A percentile compares a stretch with the other conserved stretches of the same genome.
Evolutionary conservation across 2,329 filamentous ascomycete genomes (phyloP).

Genomic region (Cytospora chrysosperma): DNA sequence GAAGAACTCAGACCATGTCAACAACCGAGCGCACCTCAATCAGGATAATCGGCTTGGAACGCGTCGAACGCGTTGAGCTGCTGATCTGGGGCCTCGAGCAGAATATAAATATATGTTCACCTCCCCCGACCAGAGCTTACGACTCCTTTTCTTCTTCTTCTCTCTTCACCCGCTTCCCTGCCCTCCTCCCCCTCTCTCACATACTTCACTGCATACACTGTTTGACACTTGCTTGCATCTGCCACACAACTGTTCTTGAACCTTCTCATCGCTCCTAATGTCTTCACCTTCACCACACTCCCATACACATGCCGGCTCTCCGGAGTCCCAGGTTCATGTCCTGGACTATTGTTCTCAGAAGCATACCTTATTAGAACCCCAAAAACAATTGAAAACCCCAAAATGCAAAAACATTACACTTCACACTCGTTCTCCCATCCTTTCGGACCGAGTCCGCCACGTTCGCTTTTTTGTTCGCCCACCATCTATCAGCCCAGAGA

Average conservation of each 20-base stretch:
- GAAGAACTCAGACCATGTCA: not conserved
- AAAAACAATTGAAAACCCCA: conserved; percentile 14
- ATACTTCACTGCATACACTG: not conserved
- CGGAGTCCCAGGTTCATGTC: conserved; percentile 8
- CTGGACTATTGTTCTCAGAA: conserved; percentile 4
- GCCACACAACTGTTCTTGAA: too few relatives aligned
- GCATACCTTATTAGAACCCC: conserved; percentile 16
- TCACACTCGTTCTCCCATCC: not conserved
- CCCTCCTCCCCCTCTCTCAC: not conserved
- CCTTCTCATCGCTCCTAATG: too few relatives aligned
- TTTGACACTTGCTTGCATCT: not conserved
- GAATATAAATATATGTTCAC: not conserved
- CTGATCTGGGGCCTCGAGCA: not conserved
- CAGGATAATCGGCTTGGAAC: not conserved
- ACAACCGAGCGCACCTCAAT: not conserved
- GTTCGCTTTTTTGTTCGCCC: not conserved
- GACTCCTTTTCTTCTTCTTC: not conserved
- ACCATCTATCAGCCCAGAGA: not conserved
- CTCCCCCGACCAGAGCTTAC: not conserved
- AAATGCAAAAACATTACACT: conserved; percentile 8
- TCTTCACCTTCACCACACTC: not conserved
- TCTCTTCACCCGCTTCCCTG: too few relatives aligned
- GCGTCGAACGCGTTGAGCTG: not conserved
- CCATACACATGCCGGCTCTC: conserved; percentile 3
- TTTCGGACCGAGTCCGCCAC: not conserved